Percentiles rank a stretch among this genome's conserved stretches.
Evolutionary conservation across 805 yeast species (phyloP).

Genomic region (Pichia occidentalis): DNA sequence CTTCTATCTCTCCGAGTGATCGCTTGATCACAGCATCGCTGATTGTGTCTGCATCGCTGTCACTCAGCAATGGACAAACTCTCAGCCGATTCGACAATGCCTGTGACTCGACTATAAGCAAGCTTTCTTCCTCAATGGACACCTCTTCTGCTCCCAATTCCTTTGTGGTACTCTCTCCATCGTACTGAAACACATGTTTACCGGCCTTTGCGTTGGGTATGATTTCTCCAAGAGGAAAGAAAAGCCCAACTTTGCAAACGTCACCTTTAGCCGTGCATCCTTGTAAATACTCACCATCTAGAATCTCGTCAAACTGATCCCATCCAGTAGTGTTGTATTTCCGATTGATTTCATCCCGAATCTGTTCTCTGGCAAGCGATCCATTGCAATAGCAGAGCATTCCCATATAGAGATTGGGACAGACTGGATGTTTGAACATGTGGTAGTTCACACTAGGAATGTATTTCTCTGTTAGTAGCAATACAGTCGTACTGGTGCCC

Average conservation of each 20-base stretch:
- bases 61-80: slow-evolving; percentile 62
- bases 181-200: slow-evolving; percentile 44
- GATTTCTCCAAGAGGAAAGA: slow-evolving; percentile 87
- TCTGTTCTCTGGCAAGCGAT: slow-evolving; percentile 72
- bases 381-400: slow-evolving; percentile 95
- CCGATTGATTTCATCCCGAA: slow-evolving; percentile 57
- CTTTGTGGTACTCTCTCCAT: slow-evolving; percentile 21
- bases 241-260: slow-evolving; percentile 53
- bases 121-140: slow-evolving; percentile 58
- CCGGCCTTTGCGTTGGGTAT: slow-evolving; percentile 75
- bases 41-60: slow-evolving; percentile 5
- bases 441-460: slow-evolving; percentile 79
- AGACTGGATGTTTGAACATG: slow-evolving; percentile 79
- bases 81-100: slow-evolving; percentile 78
- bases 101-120: slow-evolving; percentile 78
- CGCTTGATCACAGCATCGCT: slow-evolving; percentile 5
- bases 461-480: slow-evolving; percentile 72
- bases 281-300: slow-evolving; percentile 27
- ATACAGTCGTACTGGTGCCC: slow-evolving; percentile 89
- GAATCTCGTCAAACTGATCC: slow-evolving; percentile 53
- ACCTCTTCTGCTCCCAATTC: slow-evolving; percentile 34
- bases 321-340: slow-evolving; percentile 42
- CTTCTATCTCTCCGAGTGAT: background rate
- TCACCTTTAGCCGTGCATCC: slow-evolving; percentile 26
- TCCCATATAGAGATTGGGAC: slow-evolving; percentile 75